Conservation (phyloP, 352 stramenopile genomes). For the Poterioochromonas sp. region DNA sequence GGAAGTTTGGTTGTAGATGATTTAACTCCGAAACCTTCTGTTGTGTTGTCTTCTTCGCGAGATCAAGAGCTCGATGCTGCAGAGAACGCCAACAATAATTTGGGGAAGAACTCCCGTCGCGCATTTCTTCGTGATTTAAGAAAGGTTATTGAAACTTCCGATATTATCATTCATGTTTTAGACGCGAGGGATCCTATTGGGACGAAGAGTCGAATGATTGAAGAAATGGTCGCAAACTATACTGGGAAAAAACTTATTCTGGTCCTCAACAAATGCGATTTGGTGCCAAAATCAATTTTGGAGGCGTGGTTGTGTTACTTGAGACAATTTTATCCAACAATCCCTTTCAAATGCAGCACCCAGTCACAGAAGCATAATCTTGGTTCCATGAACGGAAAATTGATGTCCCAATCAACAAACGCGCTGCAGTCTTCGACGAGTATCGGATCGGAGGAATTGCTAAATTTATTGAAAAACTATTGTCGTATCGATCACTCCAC, state of each 20-base stretch:
- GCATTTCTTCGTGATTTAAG: constrained; percentile 91
- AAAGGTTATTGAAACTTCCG: constrained; percentile 88
- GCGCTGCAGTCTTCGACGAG: constrained; percentile 49
- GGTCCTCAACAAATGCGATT: constrained; percentile 98
- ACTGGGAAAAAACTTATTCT: constrained; percentile 90
- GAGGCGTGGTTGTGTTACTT: constrained; percentile 85
- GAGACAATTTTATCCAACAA: constrained; percentile 79
- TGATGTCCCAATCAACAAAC: constrained; percentile 45
- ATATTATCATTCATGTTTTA: constrained; percentile 93
- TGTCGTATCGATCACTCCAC: constrained; percentile 72
- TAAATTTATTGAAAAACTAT: constrained; percentile 98
- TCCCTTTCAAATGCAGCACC: constrained; percentile 93
- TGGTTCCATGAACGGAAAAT: constrained; percentile 28
- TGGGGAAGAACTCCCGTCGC: constrained; percentile 64
- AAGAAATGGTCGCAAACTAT: constrained; percentile 82
- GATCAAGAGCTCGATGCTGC: constrained; percentile 34
- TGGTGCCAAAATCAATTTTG: constrained; percentile 90
- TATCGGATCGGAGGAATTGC: constrained; percentile 87
- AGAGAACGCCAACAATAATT: constrained; percentile 19
- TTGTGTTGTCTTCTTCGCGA: too few relatives aligned
- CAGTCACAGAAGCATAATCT: constrained; percentile 65
- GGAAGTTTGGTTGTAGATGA: neutral
- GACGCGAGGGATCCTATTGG: constrained; percentile 92
- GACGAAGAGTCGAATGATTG: constrained; percentile 78
- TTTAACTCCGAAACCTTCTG: too few relatives aligned